Conservation (phyloP, 495 filamentous ascomycete species). For the Tuber magnatum region DNA sequence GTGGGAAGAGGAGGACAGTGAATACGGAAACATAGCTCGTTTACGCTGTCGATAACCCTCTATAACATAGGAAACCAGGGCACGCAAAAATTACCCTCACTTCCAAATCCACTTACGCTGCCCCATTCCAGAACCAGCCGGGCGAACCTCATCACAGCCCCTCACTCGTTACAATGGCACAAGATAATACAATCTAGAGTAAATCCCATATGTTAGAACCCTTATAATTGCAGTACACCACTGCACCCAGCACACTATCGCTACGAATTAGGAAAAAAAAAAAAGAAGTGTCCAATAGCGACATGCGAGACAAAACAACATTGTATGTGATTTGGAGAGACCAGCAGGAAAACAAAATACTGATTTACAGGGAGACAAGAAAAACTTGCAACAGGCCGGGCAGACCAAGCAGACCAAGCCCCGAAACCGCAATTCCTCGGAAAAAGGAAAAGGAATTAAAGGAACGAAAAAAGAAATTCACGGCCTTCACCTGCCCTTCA, state of each 20-base stretch:
- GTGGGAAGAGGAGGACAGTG: neutral
- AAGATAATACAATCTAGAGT: neutral
- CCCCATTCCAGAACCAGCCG: neutral
- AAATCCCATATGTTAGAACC: too few relatives aligned
- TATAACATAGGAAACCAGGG: neutral
- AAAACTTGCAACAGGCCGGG: neutral
- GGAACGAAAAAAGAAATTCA: neutral
- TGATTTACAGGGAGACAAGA: neutral
- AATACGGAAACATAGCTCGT: neutral
- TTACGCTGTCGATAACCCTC: neutral
- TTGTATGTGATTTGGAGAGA: neutral
- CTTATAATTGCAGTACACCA: neutral
- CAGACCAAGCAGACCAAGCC: neutral
- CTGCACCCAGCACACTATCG: neutral
- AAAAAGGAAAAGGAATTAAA: neutral
- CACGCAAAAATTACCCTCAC: neutral
- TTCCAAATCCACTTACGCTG: neutral
- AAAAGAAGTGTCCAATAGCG: neutral
- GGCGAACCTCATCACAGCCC: neutral
- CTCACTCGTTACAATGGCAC: neutral
- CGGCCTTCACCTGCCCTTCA: neutral
- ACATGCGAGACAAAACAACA: neutral
- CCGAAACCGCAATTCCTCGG: neutral
- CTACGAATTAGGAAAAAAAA: neutral
- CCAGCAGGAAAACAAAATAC: slow-evolving; percentile 1